Base-by-base conservation (phyloP, 2,329 filamentous ascomycete genomes). In the Elsinoe necatrix region DNA sequence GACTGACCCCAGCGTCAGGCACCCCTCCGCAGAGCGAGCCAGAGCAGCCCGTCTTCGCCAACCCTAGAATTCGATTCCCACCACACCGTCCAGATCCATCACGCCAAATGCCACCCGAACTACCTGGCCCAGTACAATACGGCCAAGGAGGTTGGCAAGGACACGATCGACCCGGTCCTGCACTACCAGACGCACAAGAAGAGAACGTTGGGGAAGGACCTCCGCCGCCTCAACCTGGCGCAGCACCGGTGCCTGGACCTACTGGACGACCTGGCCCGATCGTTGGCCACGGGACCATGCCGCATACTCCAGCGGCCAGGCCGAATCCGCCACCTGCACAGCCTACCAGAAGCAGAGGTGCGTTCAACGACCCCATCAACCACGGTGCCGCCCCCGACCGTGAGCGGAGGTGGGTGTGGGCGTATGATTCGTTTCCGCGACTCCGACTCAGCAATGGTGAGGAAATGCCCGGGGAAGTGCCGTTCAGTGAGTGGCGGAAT, bases 401-500 rank as follows among this genome's bases (percentile, higher is more conserved):
- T 27, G 68, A 71, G 6, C 62, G 63, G 2, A 62, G 64, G 9
- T 75, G 75, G 57, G 62, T 69, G 0, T 76, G 74, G 69, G 68
- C 69, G 1, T 60, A 68, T 4, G 66, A 73, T 37, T 63, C 67
- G 6, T 78, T 78, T 52, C 76, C 76, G 2, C 63, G 75, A 8
- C 62, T 79, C 37, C 66, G 61, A 57, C 64, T 78, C 18, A 68
- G 66, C n/a, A 66, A 74, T 63, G 76, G 75, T 1, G 66, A 62
- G 6, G 73, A 75, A 57, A 77, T 78, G 75, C 73, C 74, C 1
- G 75, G 75, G 1, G 59, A 64, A n/a, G 69, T 72, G 4, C 61
- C 63, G 0, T 71, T 77, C 56, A 62, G 64, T 60, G 64, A 63
- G 58, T 70, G 68, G 68, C 59, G 67, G 59, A 63, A 63, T 58